Evolutionary conservation across 768 basidiomycete species (phyloP), one percentile per base, ranked within the genome.

Genomic region (Leccinum subgranulosum): DNA sequence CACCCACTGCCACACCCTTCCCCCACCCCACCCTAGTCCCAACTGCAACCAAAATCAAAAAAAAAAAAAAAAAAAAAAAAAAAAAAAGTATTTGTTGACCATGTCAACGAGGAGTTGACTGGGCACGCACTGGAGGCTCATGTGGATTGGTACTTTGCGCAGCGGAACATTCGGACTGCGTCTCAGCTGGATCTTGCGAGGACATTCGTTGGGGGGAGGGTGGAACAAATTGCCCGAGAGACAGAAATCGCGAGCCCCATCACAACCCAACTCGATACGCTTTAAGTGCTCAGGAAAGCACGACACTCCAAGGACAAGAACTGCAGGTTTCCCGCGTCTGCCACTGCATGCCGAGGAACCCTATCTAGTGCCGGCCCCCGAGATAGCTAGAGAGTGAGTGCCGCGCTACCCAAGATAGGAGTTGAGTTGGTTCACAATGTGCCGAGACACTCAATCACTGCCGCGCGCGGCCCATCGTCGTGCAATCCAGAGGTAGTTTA

Each of bases 271-370:
- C 39, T 58, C 36, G 34, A 49, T 55, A 52, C 60, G 58, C 36
- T 63, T 64, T 67, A 66, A 49, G 48, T 51, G 46, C 49, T 14
- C 54, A 34, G 54, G 55, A 58, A 62, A 33, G 47, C 46, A 29
- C 36, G 25, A 33, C 33, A 27, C 60, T 60, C 39, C 61, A 19
- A 51, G 54, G 46, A 36, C 31, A 57, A 50, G 31, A 54, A 51
- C 41, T 49, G n/a, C 39, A 34, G 34, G 31, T 29, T 29, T n/a
- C 27, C 58, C 49, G 39, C 28, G 17, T 45, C 17, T 53, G 53
- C 54, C 51, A 53, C 28, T 53, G 53, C 23, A 3, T 62, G 62
- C 65, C 61, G 65, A 61, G 41, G 28, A 58, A 67, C 64, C 56
- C 58, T 55, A 54, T 48, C 1, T 29, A 4, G 46, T 57, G 58